Evolutionary conservation across 2,329 filamentous ascomycete species (phyloP), one percentile per base, ranked within the genome.

Genomic region (Alternaria burnsii): DNA sequence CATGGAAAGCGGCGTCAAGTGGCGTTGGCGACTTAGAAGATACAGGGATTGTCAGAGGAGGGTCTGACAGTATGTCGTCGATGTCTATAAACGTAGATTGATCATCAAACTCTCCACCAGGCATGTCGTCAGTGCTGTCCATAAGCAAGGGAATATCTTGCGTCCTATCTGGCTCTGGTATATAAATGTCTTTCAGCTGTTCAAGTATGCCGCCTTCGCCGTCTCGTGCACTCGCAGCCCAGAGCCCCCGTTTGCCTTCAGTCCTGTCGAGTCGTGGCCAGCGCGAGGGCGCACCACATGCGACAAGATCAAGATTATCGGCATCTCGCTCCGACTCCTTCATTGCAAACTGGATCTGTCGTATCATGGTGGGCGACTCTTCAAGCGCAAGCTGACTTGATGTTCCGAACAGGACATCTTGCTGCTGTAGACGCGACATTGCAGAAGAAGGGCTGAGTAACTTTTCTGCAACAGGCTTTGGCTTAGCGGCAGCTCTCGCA

Each of bases 341-440:
- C 11, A 79, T 63, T 1, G 77, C 78, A 30, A 68, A 59, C 32
- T 79, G 78, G 3, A 79, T 66, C 20, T 79, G 62, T 18, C 77
- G 73, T 14, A 80, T 65, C 26, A 72, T 71, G 2, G 69, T 70
- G 2, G 78, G 78, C 4, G 78, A 79, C 46, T 78, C 76, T 30
- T 79, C 76, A 1, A 73, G 67, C 16, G 71, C 76, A 26, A 80
- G 68, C 58, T 80, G 78, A 60, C 78, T 80, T 3, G 78, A 79
- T 14, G 78, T 80, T 16, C 78, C 78, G 52, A 80, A 80, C 1
- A 80, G 64, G 9, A 80, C 53, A 24, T 79, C 73, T 58, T 80
- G 78, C 32, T 64, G 65, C 42, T 70, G 64, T 44, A 78, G 20
- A 34, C 69, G 63, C 32, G 62, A 41, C 5, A 67, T 48, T 11